Base-by-base conservation (phyloP, 257 asterid species). In the Ajuga chamaepitys region DNA sequence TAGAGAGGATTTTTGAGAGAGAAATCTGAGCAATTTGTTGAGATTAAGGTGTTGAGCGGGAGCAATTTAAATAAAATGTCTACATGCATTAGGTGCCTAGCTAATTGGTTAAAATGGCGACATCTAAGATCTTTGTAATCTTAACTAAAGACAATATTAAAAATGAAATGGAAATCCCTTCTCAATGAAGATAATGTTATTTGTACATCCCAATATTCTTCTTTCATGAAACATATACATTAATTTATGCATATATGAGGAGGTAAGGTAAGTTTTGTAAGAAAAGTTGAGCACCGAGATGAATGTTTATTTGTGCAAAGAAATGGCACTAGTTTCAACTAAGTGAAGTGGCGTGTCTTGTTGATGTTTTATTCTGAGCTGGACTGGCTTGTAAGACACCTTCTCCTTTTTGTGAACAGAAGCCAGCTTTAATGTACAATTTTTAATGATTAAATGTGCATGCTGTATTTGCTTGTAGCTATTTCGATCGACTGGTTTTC, bases 31-130 rank as follows among this genome's bases (percentile, higher is more conserved):
- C n/a, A n/a, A n/a, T n/a, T n/a, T n/a, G n/a, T n/a, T 71, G 59
- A 46, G 52, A 62, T 47, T 21, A 2, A 54, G 35, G 53, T 7
- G 48, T 6, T 58, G 28, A 24, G 52, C n/a, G 17, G 21, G 70
- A 50, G 48, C 73, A 59, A 73, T 74, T 74, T 77, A 75, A 55
- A 74, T 54, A 24, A 50, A 65, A 32, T n/a, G 34, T 24, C 44
- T 3, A 11, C 12, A 2, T 21, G 50, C n/a, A n/a, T n/a, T 8
- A 22, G 24, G 30, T 21, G 22, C 7, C 24, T 56, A 70, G 59
- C 34, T 62, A 56, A 67, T 80, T 70, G 71, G 85, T 74, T 82
- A 82, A 70, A 72, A 74, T 69, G 82, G 77, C 52, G 58, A 7
- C 61, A 26, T 50, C 66, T 60, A 46, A 62, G 68, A 64, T 68